Percentiles rank a stretch among this genome's conserved stretches.
These are phyloP conservation scores for Emergomyces orientalis DNA, from an alignment of 2,329 filamentous ascomycete genomes.

Conservation along the genomic window DNA sequence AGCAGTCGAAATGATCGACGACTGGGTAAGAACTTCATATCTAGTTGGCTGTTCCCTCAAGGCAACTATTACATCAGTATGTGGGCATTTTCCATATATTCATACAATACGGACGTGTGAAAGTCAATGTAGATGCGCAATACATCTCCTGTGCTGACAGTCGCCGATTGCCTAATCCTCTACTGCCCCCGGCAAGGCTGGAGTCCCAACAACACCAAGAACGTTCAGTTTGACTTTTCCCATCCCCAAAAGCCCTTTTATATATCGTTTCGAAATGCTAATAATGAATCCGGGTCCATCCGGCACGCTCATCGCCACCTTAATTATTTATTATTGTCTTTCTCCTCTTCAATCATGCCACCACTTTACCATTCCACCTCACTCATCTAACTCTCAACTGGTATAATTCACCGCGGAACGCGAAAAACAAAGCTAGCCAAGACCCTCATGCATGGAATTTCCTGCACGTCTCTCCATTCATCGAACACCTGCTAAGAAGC, in stretches of 20 bases:
- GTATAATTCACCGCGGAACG: not conserved
- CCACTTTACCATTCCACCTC: not conserved
- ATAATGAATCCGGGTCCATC: not conserved
- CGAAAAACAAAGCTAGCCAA: not conserved
- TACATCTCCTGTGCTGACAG: not conserved
- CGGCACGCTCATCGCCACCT: not conserved
- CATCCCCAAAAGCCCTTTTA: not conserved
- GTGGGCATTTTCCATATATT: not conserved
- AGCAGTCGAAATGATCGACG: not conserved
- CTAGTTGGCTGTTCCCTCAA: not conserved
- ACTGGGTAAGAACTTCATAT: not conserved
- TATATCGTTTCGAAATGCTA: not conserved
- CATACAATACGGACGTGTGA: not conserved
- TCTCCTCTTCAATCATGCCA: not conserved
- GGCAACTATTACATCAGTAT: not conserved
- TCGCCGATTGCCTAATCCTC: not conserved
- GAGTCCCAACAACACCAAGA: not conserved
- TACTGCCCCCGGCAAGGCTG: not conserved
- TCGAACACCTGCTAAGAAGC: not conserved
- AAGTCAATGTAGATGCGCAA: too few relatives aligned
- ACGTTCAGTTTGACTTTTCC: not conserved
- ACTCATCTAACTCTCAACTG: not conserved
- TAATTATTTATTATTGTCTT: not conserved
- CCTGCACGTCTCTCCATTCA: conserved; percentile 4
- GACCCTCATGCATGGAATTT: not conserved